A percentile compares a stretch with the other conserved stretches of the same genome.
Evolutionary conservation across 2,329 filamentous ascomycete genomes (phyloP).

Genomic region (Colletotrichum agaves): DNA sequence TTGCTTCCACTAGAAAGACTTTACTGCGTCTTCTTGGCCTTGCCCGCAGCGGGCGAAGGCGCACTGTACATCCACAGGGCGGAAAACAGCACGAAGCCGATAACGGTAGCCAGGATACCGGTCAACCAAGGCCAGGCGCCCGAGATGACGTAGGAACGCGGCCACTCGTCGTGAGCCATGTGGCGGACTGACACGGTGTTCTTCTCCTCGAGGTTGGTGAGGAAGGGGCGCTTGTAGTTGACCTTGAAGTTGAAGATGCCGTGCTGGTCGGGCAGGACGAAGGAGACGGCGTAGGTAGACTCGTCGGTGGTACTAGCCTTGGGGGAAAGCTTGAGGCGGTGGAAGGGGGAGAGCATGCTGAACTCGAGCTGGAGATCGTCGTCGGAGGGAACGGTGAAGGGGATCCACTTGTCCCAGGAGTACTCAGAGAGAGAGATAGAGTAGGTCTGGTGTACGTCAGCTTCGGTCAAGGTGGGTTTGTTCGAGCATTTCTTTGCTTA

Average conservation of each 20-base stretch:
- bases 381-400: conserved; percentile 74
- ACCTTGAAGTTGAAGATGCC: conserved; percentile 99
- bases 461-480: background rate
- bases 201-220: conserved; percentile 93
- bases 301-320: conserved; percentile 69
- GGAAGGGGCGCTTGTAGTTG: conserved; percentile 96
- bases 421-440: conserved; percentile 92
- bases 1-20: background rate
- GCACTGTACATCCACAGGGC: conserved; percentile 84
- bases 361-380: conserved; percentile 95
- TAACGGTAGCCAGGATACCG: conserved; percentile 85
- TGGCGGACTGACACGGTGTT: conserved; percentile 93
- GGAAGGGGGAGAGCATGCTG: conserved; percentile 98
- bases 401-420: conserved; percentile 75
- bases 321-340: conserved; percentile 80
- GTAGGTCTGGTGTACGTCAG: conserved; percentile 70
- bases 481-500: conserved; percentile 62
- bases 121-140: conserved; percentile 95
- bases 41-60: conserved; percentile 50
- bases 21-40: conserved; percentile 61
- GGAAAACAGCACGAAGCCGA: conserved; percentile 87
- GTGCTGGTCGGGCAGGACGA: conserved; percentile 93
- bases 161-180: conserved; percentile 97
- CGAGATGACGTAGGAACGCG: conserved; percentile 87
- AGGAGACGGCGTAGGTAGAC: conserved; percentile 78